Base-by-base conservation (phyloP, 2,329 filamentous ascomycete species). In the Penicillium sp. region DNA sequence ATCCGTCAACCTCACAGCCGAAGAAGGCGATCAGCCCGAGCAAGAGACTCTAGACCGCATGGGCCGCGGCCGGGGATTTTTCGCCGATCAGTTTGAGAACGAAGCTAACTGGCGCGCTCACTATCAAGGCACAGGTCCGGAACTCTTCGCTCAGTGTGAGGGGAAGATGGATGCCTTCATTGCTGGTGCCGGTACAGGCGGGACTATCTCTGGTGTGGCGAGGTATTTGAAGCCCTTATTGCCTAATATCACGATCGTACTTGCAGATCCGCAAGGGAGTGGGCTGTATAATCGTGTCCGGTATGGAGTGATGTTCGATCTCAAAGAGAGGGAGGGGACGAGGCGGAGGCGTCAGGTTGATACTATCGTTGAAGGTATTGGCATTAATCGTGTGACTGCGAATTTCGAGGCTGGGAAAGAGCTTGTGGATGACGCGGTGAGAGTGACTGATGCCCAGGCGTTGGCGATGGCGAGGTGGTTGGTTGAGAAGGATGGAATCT, bases 31-130 rank as follows among this genome's bases (percentile, higher is more conserved):
- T 18, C 38, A 56, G 24, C 53, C 61, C 13, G 41, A 28, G 13
- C 21, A 42, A 12, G 62, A 63, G 21, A 56, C 61, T 16, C 55
- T 61, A 47, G 56, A 62, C 4, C 52, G 51, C 31, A 57, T 60
- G 12, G 83, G 84, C 62, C 80, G 78, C 33, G 93, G 90, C 59
- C 80, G 83, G 46, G 94, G 94, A 21, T 92, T 95, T 74, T 99
- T 97, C 69, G 91, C 93, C 0, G 89, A 99, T 71, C 94, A 99
- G 69, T 99, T 99, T 68, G 94, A 99, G 75, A 93, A 88, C 24
- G 79, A 84, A 46, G 89, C 91, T 29, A 99, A 99, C 73, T 96
- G 88, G 81, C 79, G 82, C 42, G 92, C 94, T 1, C 94, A 99
- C 75, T 85, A 87, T 63, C 77, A 81, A 18, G 83, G 85, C 13